phyloP scores from a whole-genome alignment of 75 land plant species.

The Sequoia sempervirens region DNA sequence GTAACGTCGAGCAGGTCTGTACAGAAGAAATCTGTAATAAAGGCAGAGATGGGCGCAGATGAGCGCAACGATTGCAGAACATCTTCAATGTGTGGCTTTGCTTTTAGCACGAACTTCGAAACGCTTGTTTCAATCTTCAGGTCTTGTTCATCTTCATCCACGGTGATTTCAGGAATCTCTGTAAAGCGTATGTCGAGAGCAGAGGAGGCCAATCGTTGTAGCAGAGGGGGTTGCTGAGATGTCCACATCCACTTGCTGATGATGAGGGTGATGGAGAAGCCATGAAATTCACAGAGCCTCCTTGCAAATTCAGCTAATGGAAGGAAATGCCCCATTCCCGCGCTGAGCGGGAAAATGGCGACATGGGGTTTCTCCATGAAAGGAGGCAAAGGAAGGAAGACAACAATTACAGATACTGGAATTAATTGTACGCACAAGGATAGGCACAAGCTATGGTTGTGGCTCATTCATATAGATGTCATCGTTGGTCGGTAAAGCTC shows the following conservation, averaged over 20 bases:
- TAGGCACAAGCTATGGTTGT: too few relatives aligned
- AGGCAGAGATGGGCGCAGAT: background rate
- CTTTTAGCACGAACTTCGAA: too few relatives aligned
- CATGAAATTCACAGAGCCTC: background rate
- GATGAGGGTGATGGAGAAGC: too few relatives aligned
- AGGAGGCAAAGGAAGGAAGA: background rate
- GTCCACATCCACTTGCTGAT: background rate
- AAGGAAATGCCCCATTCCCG: background rate
- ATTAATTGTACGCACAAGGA: background rate
- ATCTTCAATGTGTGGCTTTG: background rate
- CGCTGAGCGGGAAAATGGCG: background rate
- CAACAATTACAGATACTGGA: background rate
- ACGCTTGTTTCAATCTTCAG: too few relatives aligned
- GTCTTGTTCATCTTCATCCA: too few relatives aligned
- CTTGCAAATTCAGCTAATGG: background rate
- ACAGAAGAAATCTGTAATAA: conserved; percentile 4
- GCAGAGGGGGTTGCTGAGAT: too few relatives aligned
- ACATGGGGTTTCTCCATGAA: background rate
- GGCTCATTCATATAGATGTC: too few relatives aligned
- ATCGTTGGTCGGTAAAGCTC: too few relatives aligned
- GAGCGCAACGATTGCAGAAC: background rate
- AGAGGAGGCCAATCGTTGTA: too few relatives aligned
- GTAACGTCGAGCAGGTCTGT: background rate
- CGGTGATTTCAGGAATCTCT: too few relatives aligned
- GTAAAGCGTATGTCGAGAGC: too few relatives aligned